These are phyloP conservation scores for Pilaira anomala DNA, from an alignment of 192 early-diverging fungal genomes.

Conservation along the genomic window DNA sequence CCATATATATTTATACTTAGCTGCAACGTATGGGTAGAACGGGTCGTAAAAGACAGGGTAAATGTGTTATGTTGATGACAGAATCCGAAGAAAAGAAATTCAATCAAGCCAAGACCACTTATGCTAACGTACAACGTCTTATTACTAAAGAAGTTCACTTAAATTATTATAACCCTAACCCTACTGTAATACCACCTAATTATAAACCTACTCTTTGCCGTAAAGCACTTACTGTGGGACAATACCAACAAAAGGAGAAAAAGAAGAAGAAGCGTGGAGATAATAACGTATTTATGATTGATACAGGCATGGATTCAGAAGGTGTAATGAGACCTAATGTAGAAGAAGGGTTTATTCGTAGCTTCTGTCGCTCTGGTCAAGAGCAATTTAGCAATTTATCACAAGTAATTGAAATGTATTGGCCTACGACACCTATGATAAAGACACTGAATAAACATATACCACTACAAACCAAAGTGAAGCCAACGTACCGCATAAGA, in stretches of 20 bases:
- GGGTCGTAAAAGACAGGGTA: slow-evolving; percentile 71
- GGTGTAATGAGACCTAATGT: slow-evolving; percentile 16
- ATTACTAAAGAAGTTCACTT: slow-evolving; percentile 53
- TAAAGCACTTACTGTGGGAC: slow-evolving; percentile 47
- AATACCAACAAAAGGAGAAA: slow-evolving; percentile 35
- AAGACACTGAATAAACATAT: background rate
- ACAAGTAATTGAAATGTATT: background rate
- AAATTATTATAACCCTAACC: slow-evolving; percentile 38
- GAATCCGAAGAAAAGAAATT: slow-evolving; percentile 64
- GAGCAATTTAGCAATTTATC: background rate
- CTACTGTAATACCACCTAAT: slow-evolving; percentile 49
- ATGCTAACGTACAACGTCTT: slow-evolving; percentile 62
- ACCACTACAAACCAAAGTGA: background rate
- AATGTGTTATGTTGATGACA: slow-evolving; percentile 60
- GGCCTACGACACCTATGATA: background rate
- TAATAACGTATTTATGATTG: slow-evolving; percentile 24
- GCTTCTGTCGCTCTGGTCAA: background rate
- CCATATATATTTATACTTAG: slow-evolving; percentile 22
- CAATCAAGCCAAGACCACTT: slow-evolving; percentile 47
- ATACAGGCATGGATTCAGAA: slow-evolving; percentile 21
- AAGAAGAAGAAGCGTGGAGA: background rate
- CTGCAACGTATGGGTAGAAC: slow-evolving; percentile 75
- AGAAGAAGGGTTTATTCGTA: slow-evolving; percentile 1
- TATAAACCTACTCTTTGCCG: slow-evolving; percentile 47
- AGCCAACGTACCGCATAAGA: background rate